Percentiles rank a stretch among this genome's conserved stretches.
Conservation (phyloP, 805 yeast genomes). For the Candida odintsovae region DNA sequence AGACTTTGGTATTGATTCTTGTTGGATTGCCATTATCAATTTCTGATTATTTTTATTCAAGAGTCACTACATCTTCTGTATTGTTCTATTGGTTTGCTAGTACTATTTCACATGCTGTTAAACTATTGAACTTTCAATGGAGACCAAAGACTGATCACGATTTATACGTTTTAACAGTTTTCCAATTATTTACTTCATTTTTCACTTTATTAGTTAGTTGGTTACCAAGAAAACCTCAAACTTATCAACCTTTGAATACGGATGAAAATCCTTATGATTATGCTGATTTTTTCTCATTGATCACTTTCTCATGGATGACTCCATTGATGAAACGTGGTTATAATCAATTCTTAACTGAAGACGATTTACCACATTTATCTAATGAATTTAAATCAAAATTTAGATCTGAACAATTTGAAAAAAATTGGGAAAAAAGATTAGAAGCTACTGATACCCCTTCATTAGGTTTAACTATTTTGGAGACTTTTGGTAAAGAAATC, state of each 20-base stretch:
- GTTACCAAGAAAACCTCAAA: slow-evolving; percentile 32
- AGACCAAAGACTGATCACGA: slow-evolving; percentile 25
- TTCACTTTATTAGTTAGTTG: slow-evolving; percentile 31
- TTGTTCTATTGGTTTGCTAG: slow-evolving; percentile 72
- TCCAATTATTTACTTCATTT: slow-evolving; percentile 27
- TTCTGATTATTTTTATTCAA: slow-evolving; percentile 63
- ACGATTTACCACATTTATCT: slow-evolving; percentile 82
- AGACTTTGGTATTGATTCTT: slow-evolving; percentile 34
- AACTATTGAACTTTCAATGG: slow-evolving; percentile 33
- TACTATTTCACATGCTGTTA: slow-evolving; percentile 40
- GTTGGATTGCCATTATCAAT: slow-evolving; percentile 57
- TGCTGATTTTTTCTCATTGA: slow-evolving; percentile 63
- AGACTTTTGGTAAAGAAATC: slow-evolving; percentile 70
- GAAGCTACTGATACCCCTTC: slow-evolving; percentile 43
- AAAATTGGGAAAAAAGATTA: slow-evolving; percentile 58
- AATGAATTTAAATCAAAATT: slow-evolving; percentile 50
- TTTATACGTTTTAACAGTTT: slow-evolving; percentile 27
- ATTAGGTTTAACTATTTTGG: slow-evolving; percentile 51
- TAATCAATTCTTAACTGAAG: slow-evolving; percentile 42
- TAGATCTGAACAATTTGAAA: slow-evolving; percentile 45
- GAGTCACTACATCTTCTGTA: slow-evolving; percentile 60
- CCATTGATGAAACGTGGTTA: slow-evolving; percentile 79
- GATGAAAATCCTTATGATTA: slow-evolving; percentile 32
- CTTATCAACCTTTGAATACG: slow-evolving; percentile 31
- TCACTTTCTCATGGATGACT: slow-evolving; percentile 92